Conservation (phyloP, 2,329 filamentous ascomycete genomes). For the Fusarium sacchari region DNA sequence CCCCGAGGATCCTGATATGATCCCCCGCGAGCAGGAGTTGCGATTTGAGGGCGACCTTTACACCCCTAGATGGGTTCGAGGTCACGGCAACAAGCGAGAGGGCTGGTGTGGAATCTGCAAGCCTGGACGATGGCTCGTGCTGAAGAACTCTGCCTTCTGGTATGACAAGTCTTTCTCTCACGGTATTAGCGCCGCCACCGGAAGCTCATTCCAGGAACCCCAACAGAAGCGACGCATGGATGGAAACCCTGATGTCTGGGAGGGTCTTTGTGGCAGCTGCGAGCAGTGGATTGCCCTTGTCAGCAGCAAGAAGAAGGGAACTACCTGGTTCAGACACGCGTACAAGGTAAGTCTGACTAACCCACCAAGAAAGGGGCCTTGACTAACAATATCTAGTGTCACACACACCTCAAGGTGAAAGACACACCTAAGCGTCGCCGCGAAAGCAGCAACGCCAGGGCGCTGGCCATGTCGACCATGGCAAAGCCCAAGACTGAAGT, state of each 20-base stretch:
- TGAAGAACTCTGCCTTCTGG: constrained; percentile 94
- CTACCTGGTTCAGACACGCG: constrained; percentile 88
- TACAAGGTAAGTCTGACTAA: constrained; percentile 73
- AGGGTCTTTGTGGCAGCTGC: constrained; percentile 81
- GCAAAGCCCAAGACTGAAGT: constrained; percentile 60
- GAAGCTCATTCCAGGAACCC: constrained; percentile 80
- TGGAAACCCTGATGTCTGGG: constrained; percentile 83
- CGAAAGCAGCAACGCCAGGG: constrained; percentile 65
- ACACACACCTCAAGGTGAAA: constrained; percentile 77
- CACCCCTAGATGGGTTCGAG: constrained; percentile 84
- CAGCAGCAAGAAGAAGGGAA: constrained; percentile 91
- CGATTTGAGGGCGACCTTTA: constrained; percentile 85
- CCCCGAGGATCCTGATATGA: constrained; percentile 77
- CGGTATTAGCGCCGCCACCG: constrained; percentile 84
- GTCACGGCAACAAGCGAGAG: constrained; percentile 86
- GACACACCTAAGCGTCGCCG: constrained; percentile 75
- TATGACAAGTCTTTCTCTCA: constrained; percentile 93
- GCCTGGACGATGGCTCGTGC: constrained; percentile 83
- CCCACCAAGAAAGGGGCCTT: not conserved
- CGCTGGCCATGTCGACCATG: constrained; percentile 54
- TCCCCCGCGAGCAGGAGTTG: constrained; percentile 81
- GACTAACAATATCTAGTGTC: constrained; percentile 62
- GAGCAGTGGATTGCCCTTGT: constrained; percentile 84
- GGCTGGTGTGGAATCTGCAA: constrained; percentile 93
- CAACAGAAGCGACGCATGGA: constrained; percentile 80